Base-by-base conservation (phyloP, 2,329 filamentous ascomycete species). In the Stagonosporopsis vannaccii region DNA sequence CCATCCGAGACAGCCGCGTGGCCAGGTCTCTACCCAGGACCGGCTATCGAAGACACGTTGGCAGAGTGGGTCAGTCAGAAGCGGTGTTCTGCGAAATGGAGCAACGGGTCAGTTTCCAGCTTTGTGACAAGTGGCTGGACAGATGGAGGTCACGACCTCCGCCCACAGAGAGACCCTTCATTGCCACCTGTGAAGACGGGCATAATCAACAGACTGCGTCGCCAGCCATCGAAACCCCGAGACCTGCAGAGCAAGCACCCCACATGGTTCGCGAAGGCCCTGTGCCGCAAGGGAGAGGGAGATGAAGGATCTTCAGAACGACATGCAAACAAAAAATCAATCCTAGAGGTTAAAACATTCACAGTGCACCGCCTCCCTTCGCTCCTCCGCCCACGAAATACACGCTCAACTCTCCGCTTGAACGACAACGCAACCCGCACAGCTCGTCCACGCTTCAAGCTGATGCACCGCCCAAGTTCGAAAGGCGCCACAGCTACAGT, bases 11-110 rank as follows among this genome's bases (percentile, higher is more conserved):
- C 55, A 0, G 50, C 56, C 3, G 30, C 62, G 15, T 69, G 66
- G 64, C 68, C 66, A 1, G 64, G 59, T 1, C 52, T 68, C 12
- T 66, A 63, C 42, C 37, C 26, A 0, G 66, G 66, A 2, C 61
- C 60, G 4, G 62, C 49, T 3, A 33, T 51, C 2, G 66, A 71
- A 12, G 49, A 33, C 6, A 37, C 11, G 2, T 9, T 51, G 7
- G 40, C 48, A 15, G 40, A 51, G 19, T 13, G 7, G 8, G n/a
- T 43, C 2, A 52, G 42, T 6, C 25, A 22, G 25, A 25, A 26
- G 15, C 49, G 49, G 9, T 25, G 41, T 19, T 35, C 15, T 19
- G 33, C 19, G 7, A 51, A 44, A 32, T 25, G 42, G 15, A 45
- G 35, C 11, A 52, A 35, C 35, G 49, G 20, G n/a, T 46, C 20